Evolutionary conservation across 164 flowering plant genomes (phyloP).

Genomic region (Umbilicus rupestris): DNA sequence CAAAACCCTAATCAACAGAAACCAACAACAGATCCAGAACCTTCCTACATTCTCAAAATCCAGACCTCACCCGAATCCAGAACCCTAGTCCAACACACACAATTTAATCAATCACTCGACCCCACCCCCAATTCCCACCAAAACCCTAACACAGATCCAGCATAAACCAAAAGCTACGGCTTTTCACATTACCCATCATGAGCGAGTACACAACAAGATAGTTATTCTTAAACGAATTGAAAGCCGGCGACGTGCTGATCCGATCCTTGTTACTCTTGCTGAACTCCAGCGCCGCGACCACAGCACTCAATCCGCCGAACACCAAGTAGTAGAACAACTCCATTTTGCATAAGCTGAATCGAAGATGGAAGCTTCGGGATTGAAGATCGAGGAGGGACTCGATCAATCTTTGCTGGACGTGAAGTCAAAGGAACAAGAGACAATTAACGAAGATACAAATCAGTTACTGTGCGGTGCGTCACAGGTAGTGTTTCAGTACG

Average conservation of each 20-base stretch:
- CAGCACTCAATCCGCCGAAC: constrained; percentile 54
- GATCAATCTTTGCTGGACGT: background rate
- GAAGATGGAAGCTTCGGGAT: background rate
- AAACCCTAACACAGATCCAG: constrained; percentile 4
- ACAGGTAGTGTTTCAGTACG: background rate
- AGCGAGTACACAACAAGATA: constrained; percentile 94
- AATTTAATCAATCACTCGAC: background rate
- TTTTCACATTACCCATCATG: constrained; percentile 78
- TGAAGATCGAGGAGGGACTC: background rate
- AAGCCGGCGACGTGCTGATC: constrained; percentile 57
- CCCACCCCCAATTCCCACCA: background rate
- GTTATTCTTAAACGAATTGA: constrained; percentile 93
- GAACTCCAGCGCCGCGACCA: constrained; percentile 72
- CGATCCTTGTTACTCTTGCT: constrained; percentile 89
- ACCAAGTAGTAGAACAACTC: constrained; percentile 75
- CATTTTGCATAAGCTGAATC: constrained; percentile 40
- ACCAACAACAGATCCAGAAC: too few species aligned
- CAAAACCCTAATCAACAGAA: too few species aligned
- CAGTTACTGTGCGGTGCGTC: background rate
- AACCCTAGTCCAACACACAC: background rate
- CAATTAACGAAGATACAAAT: background rate
- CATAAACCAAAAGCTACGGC: background rate
- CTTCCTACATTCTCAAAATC: too few species aligned
- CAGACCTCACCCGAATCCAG: background rate
- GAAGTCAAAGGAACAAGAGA: background rate